Evolutionary conservation across 2,329 filamentous ascomycete genomes (phyloP), one percentile per base, ranked within the genome.

Genomic region (Penicillium freii): DNA sequence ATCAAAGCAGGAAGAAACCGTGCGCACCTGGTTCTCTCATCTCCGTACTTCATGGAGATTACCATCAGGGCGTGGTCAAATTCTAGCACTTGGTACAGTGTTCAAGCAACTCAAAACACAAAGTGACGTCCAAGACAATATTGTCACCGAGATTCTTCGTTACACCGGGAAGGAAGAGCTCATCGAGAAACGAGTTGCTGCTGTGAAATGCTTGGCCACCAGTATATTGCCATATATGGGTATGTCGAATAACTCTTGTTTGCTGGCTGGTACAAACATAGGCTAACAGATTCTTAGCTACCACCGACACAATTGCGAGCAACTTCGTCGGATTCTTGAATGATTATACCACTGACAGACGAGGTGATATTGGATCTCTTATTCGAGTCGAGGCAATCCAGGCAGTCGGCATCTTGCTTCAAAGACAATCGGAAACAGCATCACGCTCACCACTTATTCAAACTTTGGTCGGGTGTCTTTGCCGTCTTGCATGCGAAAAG

Each of bases 311-410:
- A 29, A 58, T 77, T 51, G 59, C 65, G 19, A 61, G 61, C 8
- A 66, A 71, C 51, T 63, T 79, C 25, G 55, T 73, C 2, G 54
- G 56, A 1, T 78, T 77, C 38, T 75, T 99, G 29, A 88, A 93
- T 63, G 92, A 99, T 71, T 97, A 97, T 69, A 96, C 91, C 0
- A 92, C 91, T 4, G 93, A 91, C 63, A 87, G 92, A 15, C 82
- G 92, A 56, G 94, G 94, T 17, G 94, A 99, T 69, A 83, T 97
- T 48, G 94, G 94, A 5, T 96, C 92, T 0, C 84, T 92, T 51
- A 89, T 96, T 4, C 84, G 94, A 4, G 78, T 93, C 5, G 88
- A 92, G 72, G 92, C 91, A 25, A 82, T 97, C 13, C 82, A 84
- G 58, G 85, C 85, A 2, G 79, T 91, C 1, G 85, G 66, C 13